Evolutionary conservation across 352 stramenopile genomes (phyloP), one percentile per base, ranked within the genome.

Genomic region (Phytopythium montanum): DNA sequence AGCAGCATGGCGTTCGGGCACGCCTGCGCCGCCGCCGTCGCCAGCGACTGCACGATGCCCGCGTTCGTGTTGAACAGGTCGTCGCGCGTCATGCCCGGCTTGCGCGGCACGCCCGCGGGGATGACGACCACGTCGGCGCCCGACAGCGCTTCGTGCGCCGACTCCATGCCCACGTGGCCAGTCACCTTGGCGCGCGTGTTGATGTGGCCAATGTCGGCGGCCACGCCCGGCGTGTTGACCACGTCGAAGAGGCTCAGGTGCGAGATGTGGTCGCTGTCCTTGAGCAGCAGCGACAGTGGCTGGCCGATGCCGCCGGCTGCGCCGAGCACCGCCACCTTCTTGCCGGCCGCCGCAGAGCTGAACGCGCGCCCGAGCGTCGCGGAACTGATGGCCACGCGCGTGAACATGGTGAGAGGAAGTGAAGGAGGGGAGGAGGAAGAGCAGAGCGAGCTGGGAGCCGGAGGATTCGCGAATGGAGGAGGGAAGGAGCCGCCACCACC

Each of bases 211-310:
- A 99, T 87, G 84, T 99, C 98, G 13, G 97, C 97, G 31, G 97
- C 97, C 31, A 99, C 97, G 58, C 98, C 97, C 2, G 97, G 96
- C 42, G 96, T 99, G 65, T 98, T 96, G 8, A 99, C 93, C 56
- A 99, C 95, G 85, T 99, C 98, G 69, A 98, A 99, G 56, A 99
- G 93, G 60, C 88, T 95, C 48, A 99, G 78, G 74, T 99, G 89
- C 65, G 89, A 91, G 25, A 99, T 96, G 70, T 98, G 83, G 56
- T 96, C 87, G 62, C 87, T 96, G 64, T 98, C 83, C 82, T 99
- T 99, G 65, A 99, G 87, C 51, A 99, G 81, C 28, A 99, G 87
- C 64, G 94, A 99, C 56, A 99, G 85, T 42, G 97, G 97, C 77
- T 99, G 97, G 58, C 98, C 98, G 69, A 99, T 99, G 63, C 98